Base-by-base conservation (phyloP, 371 early-diverging fungal genomes). In the Coemansia sp. region DNA sequence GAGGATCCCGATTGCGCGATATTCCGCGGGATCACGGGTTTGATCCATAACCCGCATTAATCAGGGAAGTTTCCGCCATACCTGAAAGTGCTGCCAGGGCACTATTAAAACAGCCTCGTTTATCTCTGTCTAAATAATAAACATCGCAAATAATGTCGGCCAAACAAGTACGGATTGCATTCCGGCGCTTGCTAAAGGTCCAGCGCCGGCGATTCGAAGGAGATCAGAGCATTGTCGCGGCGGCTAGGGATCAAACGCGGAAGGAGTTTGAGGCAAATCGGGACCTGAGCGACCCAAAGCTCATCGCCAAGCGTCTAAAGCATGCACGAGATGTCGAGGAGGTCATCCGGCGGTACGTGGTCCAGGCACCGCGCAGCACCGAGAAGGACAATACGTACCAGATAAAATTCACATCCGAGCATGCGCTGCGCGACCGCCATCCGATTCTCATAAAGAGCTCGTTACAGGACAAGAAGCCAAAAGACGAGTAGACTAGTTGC, bases 331-430 rank as follows among this genome's bases (percentile, higher is more conserved):
- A 63, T 16, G 76, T 76, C n/a, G 76, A 73, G 36, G 53, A 68
- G 13, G 75, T 74, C 14, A 74, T 76, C 49, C 62, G 70, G 6
- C 49, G 69, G 38, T 69, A 73, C 36, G 76, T 76, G 1, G 76
- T 76, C 7, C 76, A 76, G 56, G 76, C 65, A 1, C 63, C 69
- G 20, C 69, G 65, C 32, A 65, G 42, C 59, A 48, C 55, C 4
- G 51, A 59, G 7, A 61, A 64, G 51, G 59, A 60, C 0, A 61
- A 69, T 62, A 73, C 74, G 2, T 73, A 69, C 43, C 41, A 60
- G 5, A 51, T 73, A 14, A 56, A 41, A 16, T 73, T 73, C n/a
- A 73, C 75, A 4, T 40, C 67, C 2, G 70, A 75, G 30, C 75
- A 75, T 35, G 70, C 75, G 5, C 53, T 70, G 32, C 70, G 75